Percentiles rank a stretch among this genome's conserved stretches.
These are phyloP conservation scores for Clonostachys sp. DNA, from an alignment of 2,329 filamentous ascomycete genomes.

Conservation along the genomic window DNA sequence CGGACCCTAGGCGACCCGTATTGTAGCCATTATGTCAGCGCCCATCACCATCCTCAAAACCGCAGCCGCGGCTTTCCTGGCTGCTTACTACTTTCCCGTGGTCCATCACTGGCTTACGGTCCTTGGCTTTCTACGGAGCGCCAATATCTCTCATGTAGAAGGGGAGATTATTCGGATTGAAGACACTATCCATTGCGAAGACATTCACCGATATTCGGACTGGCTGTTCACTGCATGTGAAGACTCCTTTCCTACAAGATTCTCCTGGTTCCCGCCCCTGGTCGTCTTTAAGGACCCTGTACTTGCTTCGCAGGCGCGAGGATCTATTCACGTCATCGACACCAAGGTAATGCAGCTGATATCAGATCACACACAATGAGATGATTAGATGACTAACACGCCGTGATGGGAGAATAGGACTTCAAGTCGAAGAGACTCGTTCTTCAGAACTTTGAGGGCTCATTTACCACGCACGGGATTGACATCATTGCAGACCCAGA, in stretches of 20 bases:
- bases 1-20: too few species aligned
- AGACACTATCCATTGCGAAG: constrained; percentile 54
- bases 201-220: constrained; percentile 51
- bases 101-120: too few species aligned
- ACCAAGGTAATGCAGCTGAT: constrained; percentile 37
- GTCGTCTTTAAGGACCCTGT: constrained; percentile 32
- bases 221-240: constrained; percentile 54
- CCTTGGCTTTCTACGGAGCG: too few species aligned
- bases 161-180: constrained; percentile 22
- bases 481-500: constrained; percentile 49
- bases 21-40: too few species aligned
- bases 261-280: constrained; percentile 48
- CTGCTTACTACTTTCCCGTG: too few species aligned
- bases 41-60: too few species aligned
- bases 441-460: constrained; percentile 44
- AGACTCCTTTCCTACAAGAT: constrained; percentile 30
- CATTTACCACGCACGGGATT: constrained; percentile 57
- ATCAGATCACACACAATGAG: neutral
- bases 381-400: neutral
- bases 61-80: too few species aligned
- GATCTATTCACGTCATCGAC: constrained; percentile 48
- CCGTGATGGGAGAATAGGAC: constrained; percentile 24
- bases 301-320: constrained; percentile 24
- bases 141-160: too few species aligned
- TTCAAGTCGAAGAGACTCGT: constrained; percentile 36